Conservation (phyloP, 1,284 basidiomycete species). For the Marasmius fiardii region DNA sequence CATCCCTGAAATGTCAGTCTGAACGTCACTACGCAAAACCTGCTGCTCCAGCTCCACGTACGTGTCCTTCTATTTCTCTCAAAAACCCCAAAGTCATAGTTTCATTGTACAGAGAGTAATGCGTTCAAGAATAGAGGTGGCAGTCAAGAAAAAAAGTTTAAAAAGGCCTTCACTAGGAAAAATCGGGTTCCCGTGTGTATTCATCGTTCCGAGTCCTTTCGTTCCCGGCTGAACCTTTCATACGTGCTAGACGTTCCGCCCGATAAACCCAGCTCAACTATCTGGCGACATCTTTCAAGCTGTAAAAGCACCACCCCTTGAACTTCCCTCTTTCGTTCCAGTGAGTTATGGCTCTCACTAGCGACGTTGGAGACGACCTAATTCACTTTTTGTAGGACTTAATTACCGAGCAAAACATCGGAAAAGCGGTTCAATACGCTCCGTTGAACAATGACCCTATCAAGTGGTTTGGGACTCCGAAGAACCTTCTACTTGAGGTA, state of each 20-base stretch:
- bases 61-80: not conserved
- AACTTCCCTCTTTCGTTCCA: conserved; percentile 36
- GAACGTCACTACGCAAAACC: not conserved
- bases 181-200: conserved; percentile 21
- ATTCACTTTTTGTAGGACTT: conserved; percentile 26
- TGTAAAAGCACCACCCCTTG: conserved; percentile 24
- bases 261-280: conserved; percentile 32
- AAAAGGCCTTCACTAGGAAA: conserved; percentile 18
- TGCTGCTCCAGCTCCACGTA: not conserved
- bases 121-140: conserved; percentile 6
- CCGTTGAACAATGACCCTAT: conserved; percentile 45
- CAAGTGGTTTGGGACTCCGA: conserved; percentile 63
- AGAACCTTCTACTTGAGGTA: conserved; percentile 63
- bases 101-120: conserved; percentile 1
- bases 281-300: conserved; percentile 32
- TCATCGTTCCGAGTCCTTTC: not conserved
- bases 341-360: conserved; percentile 26
- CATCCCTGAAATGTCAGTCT: not conserved
- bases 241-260: conserved; percentile 32
- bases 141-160: conserved; percentile 21
- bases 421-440: conserved; percentile 40
- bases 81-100: not conserved
- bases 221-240: not conserved
- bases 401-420: conserved; percentile 33
- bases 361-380: not conserved